Evolutionary conservation across 2,329 filamentous ascomycete genomes (phyloP), one percentile per base, ranked within the genome.

Genomic region (Clonostachys rosea): DNA sequence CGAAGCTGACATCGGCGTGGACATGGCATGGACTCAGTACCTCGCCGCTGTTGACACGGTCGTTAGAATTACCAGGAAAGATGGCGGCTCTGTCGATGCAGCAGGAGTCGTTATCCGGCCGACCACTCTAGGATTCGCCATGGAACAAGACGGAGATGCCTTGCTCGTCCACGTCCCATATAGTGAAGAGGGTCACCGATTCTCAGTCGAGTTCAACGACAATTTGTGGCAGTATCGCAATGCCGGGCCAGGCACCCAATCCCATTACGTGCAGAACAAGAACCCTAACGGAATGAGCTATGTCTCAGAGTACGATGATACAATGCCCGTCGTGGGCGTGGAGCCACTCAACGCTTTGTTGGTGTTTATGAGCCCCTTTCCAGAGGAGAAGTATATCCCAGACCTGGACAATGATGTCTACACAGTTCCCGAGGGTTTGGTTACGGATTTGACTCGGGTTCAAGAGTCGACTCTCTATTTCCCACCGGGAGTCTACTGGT

Each of bases 21-120:
- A 53, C 41, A 66, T 66, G 63, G 61, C 58, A 6, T 66, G 63
- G 63, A 58, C 63, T n/a, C 60, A 65, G 48, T 67, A 61, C 45
- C 52, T 60, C 24, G 50, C 57, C 33, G 41, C 37, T 40, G 34
- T 45, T 11, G 58, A 63, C 37, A 49, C 53, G n/a, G 49, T 54
- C 33, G 52, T 64, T 9, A 55, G 57, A 39, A 52, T 65, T 20
- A 46, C 47, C 9, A 46, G 52, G 9, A 47, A 50, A 5, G 49
- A 52, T 14, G 52, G 50, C 10, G 49, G 49, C 17, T 35, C 49
- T 11, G 43, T 54, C 9, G 50, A 52, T 34, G 48, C 49, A 7
- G 47, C 46, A n/a, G 56, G 60, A 33, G 56, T 63, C 4, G 42
- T 58, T 14, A 60, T 64, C 39, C 59, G 61, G 4, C 61, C 62